Base-by-base conservation (phyloP, 2,329 filamentous ascomycete species). In the Colletotrichum sidae region DNA sequence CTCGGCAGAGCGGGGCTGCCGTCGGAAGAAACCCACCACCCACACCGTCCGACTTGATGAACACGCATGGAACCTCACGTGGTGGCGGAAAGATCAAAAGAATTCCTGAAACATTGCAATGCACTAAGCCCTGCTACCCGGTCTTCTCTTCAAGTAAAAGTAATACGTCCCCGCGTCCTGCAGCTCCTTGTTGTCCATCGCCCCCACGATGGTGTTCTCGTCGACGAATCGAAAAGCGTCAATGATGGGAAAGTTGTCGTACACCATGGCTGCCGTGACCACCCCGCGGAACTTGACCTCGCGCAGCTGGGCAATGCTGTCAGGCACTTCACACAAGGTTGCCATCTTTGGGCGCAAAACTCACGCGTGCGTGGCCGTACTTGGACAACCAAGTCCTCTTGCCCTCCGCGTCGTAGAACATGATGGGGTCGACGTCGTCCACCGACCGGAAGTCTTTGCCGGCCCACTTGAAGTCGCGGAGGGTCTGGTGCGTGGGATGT, bases 401-500 rank as follows among this genome's bases (percentile, higher is more conserved):
- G 12, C 70, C 68, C 7, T 69, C 57, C 9, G 67, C 59, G 10
- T 59, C 59, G 34, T 67, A 69, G 1, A 73, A 52, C 25, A 74
- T 69, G 38, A 77, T 67, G 8, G 75, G 74, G 9, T 75, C 74
- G 9, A 76, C 74, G 42, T 77, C 73, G 13, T 77, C 68, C 1
- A 67, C 67, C 3, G 65, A 69, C 4, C 69, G 65, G 46, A 76
- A 76, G n/a, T 70, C 71, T 17, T 74, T 74, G 0, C 74, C 75
- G 1, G 72, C 70, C 75, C 75, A 77, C 10, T 72, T 72, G 41
- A 74, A 66, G 2, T 67, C 57, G 6, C 62, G 64, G 33, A 75
- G 65, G 17, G 68, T 59, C 8, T 62, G 42, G 50, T 74, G 67
- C 2, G 69, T 68, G 1, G 71, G 68, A 39, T 75, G 73, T 1